phyloP scores from a whole-genome alignment of 139 green algal species.

The Yamagishiella unicocca region DNA sequence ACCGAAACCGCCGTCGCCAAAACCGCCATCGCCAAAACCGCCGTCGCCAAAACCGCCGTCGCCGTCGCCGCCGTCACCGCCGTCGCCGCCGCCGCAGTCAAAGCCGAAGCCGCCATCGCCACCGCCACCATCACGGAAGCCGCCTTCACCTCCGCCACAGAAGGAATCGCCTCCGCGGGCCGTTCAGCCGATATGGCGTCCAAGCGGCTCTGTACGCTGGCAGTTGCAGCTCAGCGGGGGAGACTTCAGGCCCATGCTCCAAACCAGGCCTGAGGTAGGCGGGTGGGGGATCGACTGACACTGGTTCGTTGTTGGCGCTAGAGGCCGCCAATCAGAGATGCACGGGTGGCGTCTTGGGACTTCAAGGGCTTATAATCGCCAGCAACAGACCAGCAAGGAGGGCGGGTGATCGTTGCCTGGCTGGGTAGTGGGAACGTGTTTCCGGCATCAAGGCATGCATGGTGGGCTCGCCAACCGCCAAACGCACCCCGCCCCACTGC shows the following conservation, averaged over 20 bases:
- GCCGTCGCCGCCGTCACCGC: neutral
- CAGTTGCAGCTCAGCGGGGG: conserved; percentile 20
- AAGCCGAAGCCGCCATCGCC: neutral
- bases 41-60: neutral
- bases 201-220: neutral
- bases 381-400: too few species aligned
- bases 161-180: neutral
- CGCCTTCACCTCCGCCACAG: neutral
- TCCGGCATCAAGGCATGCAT: too few species aligned
- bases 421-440: too few species aligned
- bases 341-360: too few species aligned
- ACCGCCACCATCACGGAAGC: neutral
- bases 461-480: too few species aligned
- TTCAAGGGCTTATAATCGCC: too few species aligned
- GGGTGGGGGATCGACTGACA: too few species aligned
- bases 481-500: neutral
- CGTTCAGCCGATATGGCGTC: conserved; percentile 6
- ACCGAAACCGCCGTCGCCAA: too few species aligned
- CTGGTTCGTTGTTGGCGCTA: too few species aligned
- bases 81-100: neutral
- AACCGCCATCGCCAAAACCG: neutral
- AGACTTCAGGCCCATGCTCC: conserved; percentile 23
- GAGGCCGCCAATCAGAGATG: too few species aligned
- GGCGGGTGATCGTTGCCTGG: too few species aligned
- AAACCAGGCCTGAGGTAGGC: neutral